Conservation (phyloP, 164 flowering plant species). For the Tetrastigma voinierianum region DNA sequence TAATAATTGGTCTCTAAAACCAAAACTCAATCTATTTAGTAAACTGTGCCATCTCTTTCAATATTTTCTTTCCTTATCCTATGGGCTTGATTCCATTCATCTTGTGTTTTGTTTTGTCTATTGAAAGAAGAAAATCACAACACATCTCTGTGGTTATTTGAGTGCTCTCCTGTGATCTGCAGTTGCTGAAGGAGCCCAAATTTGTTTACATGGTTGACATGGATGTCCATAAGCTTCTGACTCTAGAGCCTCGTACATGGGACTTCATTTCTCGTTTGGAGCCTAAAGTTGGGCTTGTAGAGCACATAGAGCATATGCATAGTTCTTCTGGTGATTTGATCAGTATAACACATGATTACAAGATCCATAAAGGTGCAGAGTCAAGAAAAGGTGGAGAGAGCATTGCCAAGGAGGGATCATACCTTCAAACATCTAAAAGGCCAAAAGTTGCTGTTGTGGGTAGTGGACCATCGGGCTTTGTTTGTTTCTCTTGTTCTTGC, state of each 20-base stretch:
- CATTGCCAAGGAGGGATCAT: conserved; percentile 8
- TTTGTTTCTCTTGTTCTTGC: conserved; percentile 93
- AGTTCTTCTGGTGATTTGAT: conserved; percentile 54
- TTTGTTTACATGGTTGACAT: conserved; percentile 91
- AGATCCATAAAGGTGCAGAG: conserved; percentile 15
- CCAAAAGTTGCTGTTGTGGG: conserved; percentile 89
- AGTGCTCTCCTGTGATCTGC: conserved; percentile 16
- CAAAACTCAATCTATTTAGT: too few relatives aligned
- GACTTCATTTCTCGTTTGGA: conserved; percentile 72
- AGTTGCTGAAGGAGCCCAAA: conserved; percentile 81
- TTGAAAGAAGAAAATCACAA: not conserved
- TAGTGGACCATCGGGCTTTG: conserved; percentile 94
- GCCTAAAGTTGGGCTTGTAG: conserved; percentile 73
- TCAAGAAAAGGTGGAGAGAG: conserved; percentile 17
- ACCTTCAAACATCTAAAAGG: conserved; percentile 16
- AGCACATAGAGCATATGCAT: conserved; percentile 46
- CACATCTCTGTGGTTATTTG: not conserved
- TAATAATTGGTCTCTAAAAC: too few relatives aligned
- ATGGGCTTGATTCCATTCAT: too few relatives aligned
- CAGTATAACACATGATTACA: conserved; percentile 40
- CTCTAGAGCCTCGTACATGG: conserved; percentile 72
- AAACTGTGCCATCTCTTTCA: too few relatives aligned
- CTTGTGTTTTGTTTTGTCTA: not conserved
- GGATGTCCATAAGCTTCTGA: conserved; percentile 79
- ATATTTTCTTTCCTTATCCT: too few relatives aligned